Percentiles rank a stretch among this genome's conserved stretches.
Conservation (phyloP, 805 yeast genomes). For the Spathaspora gorwiae region DNA sequence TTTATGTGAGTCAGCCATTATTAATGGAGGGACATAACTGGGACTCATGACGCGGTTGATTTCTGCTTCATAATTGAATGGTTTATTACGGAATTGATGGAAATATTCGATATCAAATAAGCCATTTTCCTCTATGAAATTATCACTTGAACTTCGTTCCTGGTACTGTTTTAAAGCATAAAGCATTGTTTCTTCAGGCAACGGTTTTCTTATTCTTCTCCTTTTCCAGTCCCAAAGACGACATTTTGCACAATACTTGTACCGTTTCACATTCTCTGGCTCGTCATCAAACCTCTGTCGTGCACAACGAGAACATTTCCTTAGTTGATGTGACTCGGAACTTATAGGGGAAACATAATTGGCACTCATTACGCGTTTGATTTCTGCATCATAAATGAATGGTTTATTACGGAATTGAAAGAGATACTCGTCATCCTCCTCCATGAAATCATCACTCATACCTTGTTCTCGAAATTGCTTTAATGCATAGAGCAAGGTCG, state of each 20-base stretch:
- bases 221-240: background rate
- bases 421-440: constrained; percentile 51
- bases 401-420: too few relatives aligned
- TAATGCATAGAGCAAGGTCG: constrained; percentile 5
- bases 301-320: too few relatives aligned
- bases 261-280: too few relatives aligned
- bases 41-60: constrained; percentile 4
- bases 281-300: too few relatives aligned
- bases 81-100: background rate
- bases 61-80: constrained; percentile 5
- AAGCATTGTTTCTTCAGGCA: constrained; percentile 2
- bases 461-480: too few relatives aligned
- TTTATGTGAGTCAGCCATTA: too few relatives aligned
- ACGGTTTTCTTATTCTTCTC: constrained; percentile 1
- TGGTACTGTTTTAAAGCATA: background rate
- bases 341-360: too few relatives aligned
- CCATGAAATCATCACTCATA: constrained; percentile 51
- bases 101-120: too few relatives aligned
- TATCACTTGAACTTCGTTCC: constrained; percentile 12
- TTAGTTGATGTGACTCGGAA: too few relatives aligned
- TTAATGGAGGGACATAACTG: constrained; percentile 3
- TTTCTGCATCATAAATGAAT: too few relatives aligned
- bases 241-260: too few relatives aligned
- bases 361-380: too few relatives aligned
- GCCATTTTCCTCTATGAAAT: constrained; percentile 55